Base-by-base conservation (phyloP, 805 yeast species). In the Jamesozyma hellenica region DNA sequence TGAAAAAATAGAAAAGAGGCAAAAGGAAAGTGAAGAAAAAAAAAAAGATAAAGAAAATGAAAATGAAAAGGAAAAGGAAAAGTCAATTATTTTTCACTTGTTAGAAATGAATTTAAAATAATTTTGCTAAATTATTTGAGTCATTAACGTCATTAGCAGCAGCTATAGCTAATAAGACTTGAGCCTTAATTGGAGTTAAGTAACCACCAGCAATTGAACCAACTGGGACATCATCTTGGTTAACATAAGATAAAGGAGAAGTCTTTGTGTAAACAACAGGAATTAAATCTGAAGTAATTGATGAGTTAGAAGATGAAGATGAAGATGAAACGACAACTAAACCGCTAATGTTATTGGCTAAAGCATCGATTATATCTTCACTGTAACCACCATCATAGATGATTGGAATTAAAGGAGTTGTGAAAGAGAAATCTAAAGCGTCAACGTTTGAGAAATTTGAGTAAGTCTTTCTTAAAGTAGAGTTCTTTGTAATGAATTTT, bases 181-280 rank as follows among this genome's bases (percentile, higher is more conserved):
- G 61, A 28, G 63, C 58, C 46, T 58, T 52, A 18, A 47, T 39
- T 35, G 63, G 62, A 31, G 59, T 47, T 41, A 60, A 43, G 43
- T 47, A 47, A 39, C 63, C 63, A 31, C 56, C 63, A 21, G 55
- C 56, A 37, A 58, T 46, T 13, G 61, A 49, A 25, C 50, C 49
- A 1, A 26, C 34, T 41, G 62, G 62, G 27, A 55, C 48, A 25
- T 49, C 53, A 14, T 39, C 47, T 7, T 35, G 30, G 12, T 41
- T 38, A 13, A 53, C 48, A 33, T 42, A 41, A 35, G 39, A 42
- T 34, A 52, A 39, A 32, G 44, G 48, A 25, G 50, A 38, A 21
- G 47, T 39, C n/a, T 49, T 45, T 25, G 64, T 52, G 43, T 47
- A 57, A n/a, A 59, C 58, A 28, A 58, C 46, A 36, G 60, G 60